Conservation (phyloP, 345 rosid genomes). For the Linum lewisii region DNA sequence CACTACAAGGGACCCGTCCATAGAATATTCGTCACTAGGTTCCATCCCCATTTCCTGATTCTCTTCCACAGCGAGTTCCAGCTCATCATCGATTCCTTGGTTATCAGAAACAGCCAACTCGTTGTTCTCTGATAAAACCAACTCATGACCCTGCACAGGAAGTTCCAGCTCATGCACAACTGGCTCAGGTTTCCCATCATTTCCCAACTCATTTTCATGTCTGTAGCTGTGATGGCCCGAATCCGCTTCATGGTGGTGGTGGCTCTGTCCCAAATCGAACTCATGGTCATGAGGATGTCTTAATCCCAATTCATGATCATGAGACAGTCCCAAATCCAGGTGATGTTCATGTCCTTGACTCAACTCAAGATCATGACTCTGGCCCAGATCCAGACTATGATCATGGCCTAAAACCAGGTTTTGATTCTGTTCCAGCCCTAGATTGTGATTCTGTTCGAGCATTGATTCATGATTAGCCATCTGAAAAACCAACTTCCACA, state of each 20-base stretch:
- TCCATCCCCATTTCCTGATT: constrained; percentile 48
- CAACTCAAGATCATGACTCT: no score
- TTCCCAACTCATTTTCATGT: constrained; percentile 38
- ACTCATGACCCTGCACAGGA: constrained; percentile 26
- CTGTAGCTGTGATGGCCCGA: constrained; percentile 39
- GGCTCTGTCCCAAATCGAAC: constrained; percentile 47
- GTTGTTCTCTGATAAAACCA: constrained; percentile 41
- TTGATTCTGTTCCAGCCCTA: constrained; percentile 58
- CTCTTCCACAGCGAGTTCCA: constrained; percentile 37
- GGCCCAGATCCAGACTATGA: constrained; percentile 50
- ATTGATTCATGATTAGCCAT: constrained; percentile 83
- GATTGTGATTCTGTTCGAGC: constrained; percentile 49
- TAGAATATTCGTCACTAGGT: constrained; percentile 28
- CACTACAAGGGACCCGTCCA: constrained; percentile 29
- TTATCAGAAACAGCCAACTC: constrained; percentile 54
- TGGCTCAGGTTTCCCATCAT: constrained; percentile 46
- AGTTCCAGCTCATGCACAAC: constrained; percentile 41
- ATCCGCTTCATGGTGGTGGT: constrained; percentile 50
- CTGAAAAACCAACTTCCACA: not conserved
- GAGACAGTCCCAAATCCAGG: constrained; percentile 50
- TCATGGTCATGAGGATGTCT: constrained; percentile 50
- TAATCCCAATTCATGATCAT: constrained; percentile 51
- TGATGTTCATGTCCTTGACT: constrained; percentile 52
- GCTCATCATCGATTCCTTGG: constrained; percentile 53
- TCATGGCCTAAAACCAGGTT: constrained; percentile 54